Evolutionary conservation across 208 protist species (phyloP).

Genomic region (Wallacemonas sp.): DNA sequence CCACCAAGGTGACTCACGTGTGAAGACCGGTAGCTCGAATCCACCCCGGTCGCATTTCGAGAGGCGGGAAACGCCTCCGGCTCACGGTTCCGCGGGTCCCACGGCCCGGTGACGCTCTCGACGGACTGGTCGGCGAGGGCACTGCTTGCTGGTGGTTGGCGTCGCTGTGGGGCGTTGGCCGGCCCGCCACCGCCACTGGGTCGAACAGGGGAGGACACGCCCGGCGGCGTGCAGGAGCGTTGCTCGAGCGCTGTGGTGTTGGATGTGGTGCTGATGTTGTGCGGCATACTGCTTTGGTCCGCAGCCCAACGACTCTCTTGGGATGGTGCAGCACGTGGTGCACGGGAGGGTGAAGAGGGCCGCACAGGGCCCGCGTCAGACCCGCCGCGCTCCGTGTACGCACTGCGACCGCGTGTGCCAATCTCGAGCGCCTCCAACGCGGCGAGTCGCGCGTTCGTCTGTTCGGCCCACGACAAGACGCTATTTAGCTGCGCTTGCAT

Average conservation of each 20-base stretch:
- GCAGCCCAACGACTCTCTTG: neutral
- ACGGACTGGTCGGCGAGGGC: conserved; percentile 35
- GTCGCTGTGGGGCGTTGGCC: conserved; percentile 8
- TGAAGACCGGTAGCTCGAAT: conserved; percentile 26
- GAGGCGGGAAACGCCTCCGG: conserved; percentile 10
- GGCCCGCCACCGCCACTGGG: neutral
- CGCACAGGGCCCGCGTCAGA: no score
- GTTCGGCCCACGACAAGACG: conserved; percentile 66
- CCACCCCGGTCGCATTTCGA: neutral
- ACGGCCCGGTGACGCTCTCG: conserved; percentile 62
- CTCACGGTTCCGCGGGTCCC: conserved; percentile 43
- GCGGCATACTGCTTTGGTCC: neutral
- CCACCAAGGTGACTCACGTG: conserved; percentile 50
- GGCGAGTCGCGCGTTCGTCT: conserved; percentile 38
- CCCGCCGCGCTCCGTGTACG: no score
- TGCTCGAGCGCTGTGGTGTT: conserved; percentile 19
- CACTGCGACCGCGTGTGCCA: no score
- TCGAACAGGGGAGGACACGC: conserved; percentile 21
- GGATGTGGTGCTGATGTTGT: neutral
- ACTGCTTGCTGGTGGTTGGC: conserved; percentile 22
- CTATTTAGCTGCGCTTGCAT: conserved; percentile 82
- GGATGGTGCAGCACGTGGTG: neutral
- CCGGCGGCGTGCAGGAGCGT: conserved; percentile 75
- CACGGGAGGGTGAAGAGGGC: no score
- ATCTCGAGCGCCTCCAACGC: conserved; percentile 16